Base-by-base conservation (phyloP, 225 moss, liverwort and hornwort genomes). In the Pseudisothecium myosuroides region DNA sequence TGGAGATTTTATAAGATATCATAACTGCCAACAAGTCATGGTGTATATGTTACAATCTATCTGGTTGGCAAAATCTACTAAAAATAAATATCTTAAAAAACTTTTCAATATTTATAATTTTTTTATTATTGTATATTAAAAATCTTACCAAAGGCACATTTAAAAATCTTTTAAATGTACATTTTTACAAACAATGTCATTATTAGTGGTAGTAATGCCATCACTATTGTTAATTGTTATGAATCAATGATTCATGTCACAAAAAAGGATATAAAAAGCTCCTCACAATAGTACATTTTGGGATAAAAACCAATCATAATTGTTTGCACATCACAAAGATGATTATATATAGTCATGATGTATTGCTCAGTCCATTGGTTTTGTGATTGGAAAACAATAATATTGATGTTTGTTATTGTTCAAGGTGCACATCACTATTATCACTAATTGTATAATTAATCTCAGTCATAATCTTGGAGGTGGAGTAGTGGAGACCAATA, bases 401-500 rank as follows among this genome's bases (percentile, higher is more conserved):
- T 65, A 19, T 65, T 32, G 65, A 65, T 65, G 36, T 5, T 28
- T 17, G 14, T 67, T 66, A 10, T 36, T 9, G 36, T 10, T 65
- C 6, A 65, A 34, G 36, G 36, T 36, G 10, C 3, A 10, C 66
- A 36, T 9, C 19, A 36, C 9, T 10, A 37, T 67, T 37, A 37
- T 20, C 9, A 67, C 20, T 19, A 6, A 68, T 68, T 22, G 22
- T 68, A 12, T n/a, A 4, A 68, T 7, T n/a, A n/a, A 22, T 68
- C n/a, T 22, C 7, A n/a, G 1, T 67, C 2, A 67, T n/a, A n/a
- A 68, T 68, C 4, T 12, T 68, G 6, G 36, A 36, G 9, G 66
- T 36, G 19, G 1, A 5, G 0, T 18, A 65, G 17, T 66, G 1
- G 3, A 11, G 14, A 3, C 10, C 18, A 36, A 10, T 36, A n/a